Evolutionary conservation across 192 early-diverging fungal species (phyloP).

Genomic region (Funneliformis geosporum): DNA sequence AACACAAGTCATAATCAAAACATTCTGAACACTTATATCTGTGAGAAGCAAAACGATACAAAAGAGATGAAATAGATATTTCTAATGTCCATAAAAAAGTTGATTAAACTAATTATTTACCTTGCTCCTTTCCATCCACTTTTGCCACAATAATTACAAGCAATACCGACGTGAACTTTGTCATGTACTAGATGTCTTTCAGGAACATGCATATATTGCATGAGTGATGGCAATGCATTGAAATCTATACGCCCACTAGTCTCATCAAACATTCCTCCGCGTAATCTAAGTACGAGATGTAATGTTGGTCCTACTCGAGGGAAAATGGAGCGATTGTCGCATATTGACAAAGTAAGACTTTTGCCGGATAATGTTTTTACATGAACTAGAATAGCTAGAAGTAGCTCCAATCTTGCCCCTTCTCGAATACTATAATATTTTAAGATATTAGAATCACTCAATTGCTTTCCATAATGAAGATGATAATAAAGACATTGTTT

Average conservation of each 20-base stretch:
- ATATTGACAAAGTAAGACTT: neutral
- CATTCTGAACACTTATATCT: conserved; percentile 24
- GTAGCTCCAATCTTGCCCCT: conserved; percentile 42
- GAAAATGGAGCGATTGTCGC: neutral
- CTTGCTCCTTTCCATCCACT: conserved; percentile 20
- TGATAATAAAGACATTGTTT: conserved; percentile 68
- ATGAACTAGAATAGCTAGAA: neutral
- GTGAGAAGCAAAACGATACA: neutral
- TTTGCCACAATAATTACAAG: conserved; percentile 24
- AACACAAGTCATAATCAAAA: conserved; percentile 23
- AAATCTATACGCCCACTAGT: conserved; percentile 10
- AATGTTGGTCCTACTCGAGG: conserved; percentile 41
- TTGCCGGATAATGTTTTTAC: neutral
- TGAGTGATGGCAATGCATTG: conserved; percentile 21
- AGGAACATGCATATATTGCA: conserved; percentile 13
- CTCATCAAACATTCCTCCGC: conserved; percentile 44
- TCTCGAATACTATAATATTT: conserved; percentile 74
- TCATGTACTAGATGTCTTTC: neutral
- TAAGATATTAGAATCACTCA: conserved; percentile 66
- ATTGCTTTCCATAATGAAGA: conserved; percentile 64
- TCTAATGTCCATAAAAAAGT: neutral
- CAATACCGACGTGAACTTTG: conserved; percentile 8
- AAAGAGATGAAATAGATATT: neutral
- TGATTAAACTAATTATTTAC: conserved; percentile 20
- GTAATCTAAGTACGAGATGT: conserved; percentile 65